A percentile compares a stretch with the other conserved stretches of the same genome.
These are phyloP conservation scores for Ophiostoma himal-ulmi DNA, from an alignment of 2,329 filamentous ascomycete species.

Conservation along the genomic window DNA sequence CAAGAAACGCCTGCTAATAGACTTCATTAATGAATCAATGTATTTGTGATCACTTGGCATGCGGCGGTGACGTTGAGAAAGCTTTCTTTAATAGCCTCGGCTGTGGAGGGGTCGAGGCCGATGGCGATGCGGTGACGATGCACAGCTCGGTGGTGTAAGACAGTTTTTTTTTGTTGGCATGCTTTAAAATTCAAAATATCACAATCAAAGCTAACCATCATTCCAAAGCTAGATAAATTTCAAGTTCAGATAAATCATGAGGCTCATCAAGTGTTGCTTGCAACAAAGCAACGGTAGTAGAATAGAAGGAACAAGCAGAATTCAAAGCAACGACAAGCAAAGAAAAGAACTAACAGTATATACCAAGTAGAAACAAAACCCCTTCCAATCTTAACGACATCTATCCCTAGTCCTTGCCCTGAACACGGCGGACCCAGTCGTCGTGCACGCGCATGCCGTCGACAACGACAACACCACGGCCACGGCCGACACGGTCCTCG, in stretches of 20 bases:
- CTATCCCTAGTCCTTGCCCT: constrained; percentile 47
- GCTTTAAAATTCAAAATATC: not conserved
- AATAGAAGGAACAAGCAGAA: not conserved
- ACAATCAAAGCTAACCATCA: not conserved
- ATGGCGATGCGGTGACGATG: not conserved
- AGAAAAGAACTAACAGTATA: not conserved
- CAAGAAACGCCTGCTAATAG: not conserved
- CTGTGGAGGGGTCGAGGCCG: not conserved
- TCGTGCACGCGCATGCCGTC: constrained; percentile 76
- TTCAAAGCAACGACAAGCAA: not conserved
- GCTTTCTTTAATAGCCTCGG: not conserved
- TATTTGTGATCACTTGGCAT: not conserved
- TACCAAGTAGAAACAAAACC: not conserved
- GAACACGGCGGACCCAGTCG: constrained; percentile 77
- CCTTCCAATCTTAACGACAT: no score
- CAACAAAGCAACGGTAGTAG: not conserved
- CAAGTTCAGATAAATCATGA: not conserved
- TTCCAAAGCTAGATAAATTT: not conserved
- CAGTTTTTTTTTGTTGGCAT: not conserved
- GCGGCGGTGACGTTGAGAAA: not conserved
- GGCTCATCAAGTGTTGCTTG: not conserved
- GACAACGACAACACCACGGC: constrained; percentile 81
- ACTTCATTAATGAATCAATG: not conserved
- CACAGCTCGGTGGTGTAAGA: not conserved
- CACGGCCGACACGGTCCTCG: constrained; percentile 75